Conservation (phyloP, 495 filamentous ascomycete species). For the Hamigera avellanea region DNA sequence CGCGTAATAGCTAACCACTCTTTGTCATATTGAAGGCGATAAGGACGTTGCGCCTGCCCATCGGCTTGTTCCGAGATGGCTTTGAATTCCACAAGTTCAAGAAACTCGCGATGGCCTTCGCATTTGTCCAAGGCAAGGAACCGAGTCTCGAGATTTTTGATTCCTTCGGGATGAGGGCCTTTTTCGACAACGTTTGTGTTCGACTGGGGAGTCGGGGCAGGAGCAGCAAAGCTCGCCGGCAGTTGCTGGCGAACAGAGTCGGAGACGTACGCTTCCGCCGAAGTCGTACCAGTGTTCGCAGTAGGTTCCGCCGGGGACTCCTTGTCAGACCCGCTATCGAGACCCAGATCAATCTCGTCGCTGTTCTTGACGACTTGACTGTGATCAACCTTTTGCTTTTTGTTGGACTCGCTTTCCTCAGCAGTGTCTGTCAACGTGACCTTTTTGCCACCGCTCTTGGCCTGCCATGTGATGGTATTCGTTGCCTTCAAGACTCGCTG, state of each 20-base stretch:
- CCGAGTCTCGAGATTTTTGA: slow-evolving; percentile 62
- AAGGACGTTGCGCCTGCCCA: slow-evolving; percentile 13
- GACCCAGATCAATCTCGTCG: slow-evolving; percentile 42
- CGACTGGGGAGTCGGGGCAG: slow-evolving; percentile 12
- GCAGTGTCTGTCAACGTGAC: slow-evolving; percentile 5
- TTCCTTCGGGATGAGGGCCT: slow-evolving; percentile 33
- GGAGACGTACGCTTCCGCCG: slow-evolving; percentile 23
- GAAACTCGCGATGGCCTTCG: slow-evolving; percentile 61
- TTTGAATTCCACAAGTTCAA: slow-evolving; percentile 58
- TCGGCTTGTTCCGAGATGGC: slow-evolving; percentile 23
- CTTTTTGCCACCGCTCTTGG: too few relatives aligned
- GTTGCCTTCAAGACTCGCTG: too few relatives aligned
- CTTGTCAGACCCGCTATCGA: slow-evolving; percentile 36
- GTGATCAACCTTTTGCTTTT: slow-evolving; percentile 15
- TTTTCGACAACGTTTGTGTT: slow-evolving; percentile 27
- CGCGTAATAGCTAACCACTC: slow-evolving; percentile 94
- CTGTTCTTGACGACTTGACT: slow-evolving; percentile 22
- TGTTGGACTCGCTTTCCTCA: slow-evolving; percentile 5
- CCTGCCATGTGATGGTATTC: too few relatives aligned
- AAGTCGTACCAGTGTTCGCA: background rate
- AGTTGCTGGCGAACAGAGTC: slow-evolving; percentile 53
- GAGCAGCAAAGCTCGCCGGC: slow-evolving; percentile 49
- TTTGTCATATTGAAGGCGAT: slow-evolving; percentile 65
- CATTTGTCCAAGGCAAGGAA: slow-evolving; percentile 86
- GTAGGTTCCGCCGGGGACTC: slow-evolving; percentile 1